Conservation (phyloP, 2,329 filamentous ascomycete species). For the Ilyonectria sp. region DNA sequence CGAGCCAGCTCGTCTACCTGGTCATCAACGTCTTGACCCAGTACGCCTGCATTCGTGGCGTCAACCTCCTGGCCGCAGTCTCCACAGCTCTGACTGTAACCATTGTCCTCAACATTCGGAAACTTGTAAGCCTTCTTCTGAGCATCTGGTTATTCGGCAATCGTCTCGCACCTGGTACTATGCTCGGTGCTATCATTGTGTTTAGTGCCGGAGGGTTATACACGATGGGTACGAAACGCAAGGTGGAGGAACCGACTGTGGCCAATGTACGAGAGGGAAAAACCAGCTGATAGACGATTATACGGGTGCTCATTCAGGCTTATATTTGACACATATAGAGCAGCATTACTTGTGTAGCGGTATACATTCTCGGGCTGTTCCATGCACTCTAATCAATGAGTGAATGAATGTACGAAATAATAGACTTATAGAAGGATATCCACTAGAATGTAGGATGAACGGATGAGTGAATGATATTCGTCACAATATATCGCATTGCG, state of each 20-base stretch:
- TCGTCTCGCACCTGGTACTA: slow-evolving; percentile 79
- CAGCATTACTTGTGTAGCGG: slow-evolving; percentile 19
- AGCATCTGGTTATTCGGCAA: slow-evolving; percentile 98
- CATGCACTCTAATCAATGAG: not conserved
- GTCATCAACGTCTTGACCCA: slow-evolving; percentile 88
- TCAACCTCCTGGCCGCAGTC: slow-evolving; percentile 91
- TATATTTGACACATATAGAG: slow-evolving; percentile 27
- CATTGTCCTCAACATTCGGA: slow-evolving; percentile 95
- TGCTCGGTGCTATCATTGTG: slow-evolving; percentile 86
- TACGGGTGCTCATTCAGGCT: slow-evolving; percentile 3
- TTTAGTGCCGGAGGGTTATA: slow-evolving; percentile 94
- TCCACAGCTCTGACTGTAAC: slow-evolving; percentile 95
- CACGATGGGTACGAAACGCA: slow-evolving; percentile 75
- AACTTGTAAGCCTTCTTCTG: slow-evolving; percentile 89
- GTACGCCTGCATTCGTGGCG: slow-evolving; percentile 94
- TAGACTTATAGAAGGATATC: not conserved
- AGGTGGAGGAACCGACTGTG: slow-evolving; percentile 31
- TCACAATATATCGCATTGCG: not conserved
- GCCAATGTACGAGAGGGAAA: slow-evolving; percentile 33
- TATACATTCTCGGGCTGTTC: not conserved
- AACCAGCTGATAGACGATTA: slow-evolving; percentile 31
- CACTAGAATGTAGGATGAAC: not conserved
- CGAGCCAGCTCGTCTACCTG: slow-evolving; percentile 81
- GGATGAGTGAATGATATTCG: not conserved
- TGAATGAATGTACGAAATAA: slow-evolving; percentile 8